These are phyloP conservation scores for Crucibulum laeve DNA, from an alignment of 768 basidiomycete species.

Conservation along the genomic window DNA sequence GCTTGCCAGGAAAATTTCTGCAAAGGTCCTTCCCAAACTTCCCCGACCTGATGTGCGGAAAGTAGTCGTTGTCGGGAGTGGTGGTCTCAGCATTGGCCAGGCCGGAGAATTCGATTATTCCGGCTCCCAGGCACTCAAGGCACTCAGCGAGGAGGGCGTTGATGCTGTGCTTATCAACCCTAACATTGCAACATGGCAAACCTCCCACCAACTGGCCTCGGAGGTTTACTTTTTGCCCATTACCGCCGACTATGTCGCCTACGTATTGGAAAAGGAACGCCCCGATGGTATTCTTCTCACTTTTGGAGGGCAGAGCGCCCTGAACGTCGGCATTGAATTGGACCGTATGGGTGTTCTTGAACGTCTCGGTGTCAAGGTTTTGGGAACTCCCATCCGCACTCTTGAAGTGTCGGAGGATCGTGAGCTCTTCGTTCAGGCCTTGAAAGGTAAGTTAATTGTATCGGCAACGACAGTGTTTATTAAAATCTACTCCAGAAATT, in stretches of 20 bases:
- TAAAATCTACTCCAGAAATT: constrained; percentile 64
- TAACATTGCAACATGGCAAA: constrained; percentile 99
- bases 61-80: constrained; percentile 94
- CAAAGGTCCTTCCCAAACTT: constrained; percentile 89
- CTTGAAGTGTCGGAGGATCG: constrained; percentile 97
- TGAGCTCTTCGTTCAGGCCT: constrained; percentile 91
- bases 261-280: constrained; percentile 96
- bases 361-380: constrained; percentile 85
- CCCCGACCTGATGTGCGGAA: constrained; percentile 90
- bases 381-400: constrained; percentile 93
- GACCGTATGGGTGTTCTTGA: constrained; percentile 97
- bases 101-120: constrained; percentile 99
- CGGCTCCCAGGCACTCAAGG: constrained; percentile 97
- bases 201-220: constrained; percentile 93
- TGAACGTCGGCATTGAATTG: constrained; percentile 95
- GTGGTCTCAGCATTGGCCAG: constrained; percentile 95
- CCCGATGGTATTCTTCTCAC: constrained; percentile 97
- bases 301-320: constrained; percentile 95
- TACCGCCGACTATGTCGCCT: constrained; percentile 96
- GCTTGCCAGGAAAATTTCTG: constrained; percentile 88
- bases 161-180: constrained; percentile 96
- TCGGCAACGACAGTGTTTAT: no score
- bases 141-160: constrained; percentile 92
- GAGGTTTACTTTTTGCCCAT: constrained; percentile 98
- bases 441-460: constrained; percentile 90